A percentile compares a stretch with the other conserved stretches of the same genome.
Conservation (phyloP, 2,329 filamentous ascomycete species). For the Colletotrichum salicis region DNA sequence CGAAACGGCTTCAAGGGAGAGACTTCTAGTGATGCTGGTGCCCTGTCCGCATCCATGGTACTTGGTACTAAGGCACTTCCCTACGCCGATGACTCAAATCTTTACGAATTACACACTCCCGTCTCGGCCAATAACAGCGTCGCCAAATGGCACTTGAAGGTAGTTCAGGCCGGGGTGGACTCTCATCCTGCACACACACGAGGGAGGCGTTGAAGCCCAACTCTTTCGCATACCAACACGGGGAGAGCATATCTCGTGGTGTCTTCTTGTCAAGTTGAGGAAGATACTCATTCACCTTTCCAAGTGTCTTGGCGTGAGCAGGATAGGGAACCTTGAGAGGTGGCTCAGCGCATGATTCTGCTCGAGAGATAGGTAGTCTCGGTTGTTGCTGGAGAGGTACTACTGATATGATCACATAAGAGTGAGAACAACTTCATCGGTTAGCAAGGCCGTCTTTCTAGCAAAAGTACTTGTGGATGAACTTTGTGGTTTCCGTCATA, state of each 20-base stretch:
- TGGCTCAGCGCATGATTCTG: not conserved
- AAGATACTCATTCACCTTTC: not conserved
- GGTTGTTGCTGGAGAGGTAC: conserved; percentile 10
- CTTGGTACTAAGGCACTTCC: not conserved
- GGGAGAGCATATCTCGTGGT: not conserved
- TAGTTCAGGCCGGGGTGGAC: not conserved
- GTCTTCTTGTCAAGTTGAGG: conserved; percentile 1
- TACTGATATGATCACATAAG: not conserved
- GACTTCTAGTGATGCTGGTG: not conserved
- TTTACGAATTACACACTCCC: not conserved
- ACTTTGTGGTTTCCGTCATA: conserved; percentile 22
- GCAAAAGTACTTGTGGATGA: conserved; percentile 9
- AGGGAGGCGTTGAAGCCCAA: not conserved
- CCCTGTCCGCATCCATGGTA: not conserved
- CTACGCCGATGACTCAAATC: conserved; percentile 17
- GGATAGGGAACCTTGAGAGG: not conserved
- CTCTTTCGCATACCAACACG: not conserved
- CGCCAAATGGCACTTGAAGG: not conserved
- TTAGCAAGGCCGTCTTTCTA: not conserved
- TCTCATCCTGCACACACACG: not conserved
- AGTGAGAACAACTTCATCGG: not conserved
- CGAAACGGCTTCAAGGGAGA: conserved; percentile 8
- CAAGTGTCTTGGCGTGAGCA: conserved; percentile 13
- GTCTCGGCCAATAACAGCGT: not conserved
- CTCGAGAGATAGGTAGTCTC: not conserved